Evolutionary conservation across 1,139 yeast species (phyloP).

Genomic region (Schizosaccharomyces versatilis): DNA sequence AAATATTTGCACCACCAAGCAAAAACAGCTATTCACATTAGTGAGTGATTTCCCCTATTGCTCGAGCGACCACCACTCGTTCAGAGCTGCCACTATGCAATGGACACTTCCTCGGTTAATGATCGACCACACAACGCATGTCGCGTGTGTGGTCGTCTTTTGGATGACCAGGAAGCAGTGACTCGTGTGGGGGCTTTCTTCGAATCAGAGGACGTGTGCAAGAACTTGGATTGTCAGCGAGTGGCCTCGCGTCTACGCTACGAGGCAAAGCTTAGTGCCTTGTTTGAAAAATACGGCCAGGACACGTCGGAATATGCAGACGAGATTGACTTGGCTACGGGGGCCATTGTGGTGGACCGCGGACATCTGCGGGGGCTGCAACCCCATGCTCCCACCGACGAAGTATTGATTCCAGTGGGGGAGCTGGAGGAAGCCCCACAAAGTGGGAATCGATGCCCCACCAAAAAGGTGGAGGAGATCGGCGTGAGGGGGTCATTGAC

Average conservation of each 20-base stretch:
- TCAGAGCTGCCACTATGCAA: too few relatives aligned
- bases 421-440: background rate
- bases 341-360: conserved; percentile 6
- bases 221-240: background rate
- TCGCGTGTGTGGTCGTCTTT: too few relatives aligned
- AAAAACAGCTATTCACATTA: too few relatives aligned
- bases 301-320: conserved; percentile 4
- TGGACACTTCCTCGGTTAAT: too few relatives aligned
- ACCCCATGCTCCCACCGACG: background rate
- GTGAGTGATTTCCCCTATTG: too few relatives aligned
- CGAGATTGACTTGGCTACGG: conserved; percentile 7
- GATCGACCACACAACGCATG: too few relatives aligned
- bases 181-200: too few relatives aligned
- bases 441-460: background rate
- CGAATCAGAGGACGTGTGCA: too few relatives aligned
- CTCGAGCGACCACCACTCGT: too few relatives aligned
- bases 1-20: too few relatives aligned
- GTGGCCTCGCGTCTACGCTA: background rate
- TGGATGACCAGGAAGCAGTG: too few relatives aligned
- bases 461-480: background rate
- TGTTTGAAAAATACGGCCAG: conserved; percentile 1
- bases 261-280: background rate
- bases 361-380: conserved; percentile 7
- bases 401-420: too few relatives aligned
- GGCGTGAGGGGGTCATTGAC: background rate